Conservation (phyloP, 495 filamentous ascomycete species). For the Xylaria cubensis region DNA sequence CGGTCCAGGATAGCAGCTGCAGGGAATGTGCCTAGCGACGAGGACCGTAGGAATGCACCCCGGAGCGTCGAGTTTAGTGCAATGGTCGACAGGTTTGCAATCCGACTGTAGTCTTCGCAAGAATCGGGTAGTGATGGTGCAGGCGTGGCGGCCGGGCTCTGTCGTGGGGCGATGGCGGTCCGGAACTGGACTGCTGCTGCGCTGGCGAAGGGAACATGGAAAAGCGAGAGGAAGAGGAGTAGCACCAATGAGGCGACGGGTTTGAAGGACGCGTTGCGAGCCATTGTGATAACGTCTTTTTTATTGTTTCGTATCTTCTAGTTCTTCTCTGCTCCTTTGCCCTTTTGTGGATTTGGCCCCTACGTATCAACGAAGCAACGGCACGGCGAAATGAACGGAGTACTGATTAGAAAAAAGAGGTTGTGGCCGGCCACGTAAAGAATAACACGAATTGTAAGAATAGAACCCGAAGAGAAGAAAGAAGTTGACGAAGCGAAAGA, state of each 20-base stretch:
- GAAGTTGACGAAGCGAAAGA: slow-evolving; percentile 17
- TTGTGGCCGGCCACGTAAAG: slow-evolving; percentile 22
- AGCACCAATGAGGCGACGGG: slow-evolving; percentile 17
- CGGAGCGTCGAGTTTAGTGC: slow-evolving; percentile 43
- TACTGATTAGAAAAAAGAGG: slow-evolving; percentile 8
- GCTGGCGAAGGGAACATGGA: slow-evolving; percentile 15
- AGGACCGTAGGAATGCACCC: slow-evolving; percentile 39
- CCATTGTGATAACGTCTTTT: slow-evolving; percentile 14
- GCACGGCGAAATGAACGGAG: slow-evolving; percentile 5
- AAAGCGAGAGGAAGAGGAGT: slow-evolving; percentile 8
- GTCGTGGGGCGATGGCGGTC: slow-evolving; percentile 18
- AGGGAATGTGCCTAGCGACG: slow-evolving; percentile 37
- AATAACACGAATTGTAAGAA: not conserved
- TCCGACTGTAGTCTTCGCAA: slow-evolving; percentile 39
- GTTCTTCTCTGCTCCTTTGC: not conserved
- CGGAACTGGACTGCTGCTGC: slow-evolving; percentile 21
- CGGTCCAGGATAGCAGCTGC: slow-evolving; percentile 38
- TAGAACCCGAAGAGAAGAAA: slow-evolving; percentile 2
- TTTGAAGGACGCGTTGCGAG: slow-evolving; percentile 6
- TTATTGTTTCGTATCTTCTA: not conserved
- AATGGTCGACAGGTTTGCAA: slow-evolving; percentile 39
- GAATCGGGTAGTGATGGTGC: slow-evolving; percentile 5
- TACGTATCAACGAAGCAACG: slow-evolving; percentile 19
- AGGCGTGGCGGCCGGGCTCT: slow-evolving; percentile 17
- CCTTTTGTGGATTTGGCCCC: slow-evolving; percentile 13